Percentiles rank a stretch among this genome's conserved stretches.
phyloP scores from a whole-genome alignment of 1,284 basidiomycete species.

The Phellopilus nigrolimitatus region DNA sequence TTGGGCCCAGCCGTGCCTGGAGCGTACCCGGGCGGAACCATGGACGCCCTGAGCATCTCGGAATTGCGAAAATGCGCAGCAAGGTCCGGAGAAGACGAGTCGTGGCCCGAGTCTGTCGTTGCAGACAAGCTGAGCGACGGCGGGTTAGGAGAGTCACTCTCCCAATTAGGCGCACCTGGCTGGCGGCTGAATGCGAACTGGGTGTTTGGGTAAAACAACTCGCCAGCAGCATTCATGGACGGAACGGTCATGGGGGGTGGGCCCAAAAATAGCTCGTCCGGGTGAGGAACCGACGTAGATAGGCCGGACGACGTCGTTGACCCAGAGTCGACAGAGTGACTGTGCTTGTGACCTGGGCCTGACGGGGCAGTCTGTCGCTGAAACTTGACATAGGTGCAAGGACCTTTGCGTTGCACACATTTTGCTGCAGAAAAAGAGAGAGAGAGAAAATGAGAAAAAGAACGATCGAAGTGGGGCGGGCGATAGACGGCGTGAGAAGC shows the following conservation, averaged over 20 bases:
- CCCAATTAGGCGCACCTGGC: conserved; percentile 13
- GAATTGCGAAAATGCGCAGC: conserved; percentile 6
- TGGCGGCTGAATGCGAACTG: conserved; percentile 18
- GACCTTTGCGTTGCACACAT: conserved; percentile 68
- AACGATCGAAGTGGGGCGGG: conserved; percentile 2
- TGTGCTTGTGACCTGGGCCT: conserved; percentile 53
- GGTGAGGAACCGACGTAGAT: conserved; percentile 14
- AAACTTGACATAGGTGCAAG: conserved; percentile 83
- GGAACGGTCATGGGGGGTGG: conserved; percentile 20
- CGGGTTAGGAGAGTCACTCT: conserved; percentile 13
- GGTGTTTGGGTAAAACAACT: conserved; percentile 16
- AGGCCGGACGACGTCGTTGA: conserved; percentile 7
- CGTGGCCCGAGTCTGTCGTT: conserved; percentile 17
- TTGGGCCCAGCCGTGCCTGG: not conserved
- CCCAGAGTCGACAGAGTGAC: conserved; percentile 13
- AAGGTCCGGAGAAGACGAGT: conserved; percentile 14
- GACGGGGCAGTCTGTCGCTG: conserved; percentile 75
- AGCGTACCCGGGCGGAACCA: conserved; percentile 1
- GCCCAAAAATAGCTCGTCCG: conserved; percentile 20
- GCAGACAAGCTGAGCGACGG: conserved; percentile 18
- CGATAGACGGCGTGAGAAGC: conserved; percentile 10
- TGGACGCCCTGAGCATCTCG: conserved; percentile 1
- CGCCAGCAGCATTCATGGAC: conserved; percentile 14
- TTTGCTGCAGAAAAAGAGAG: conserved; percentile 48
- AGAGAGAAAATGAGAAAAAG: not conserved